Evolutionary conservation across 2,329 filamentous ascomycete genomes (phyloP).

Genomic region (Aureobasidium sp.): DNA sequence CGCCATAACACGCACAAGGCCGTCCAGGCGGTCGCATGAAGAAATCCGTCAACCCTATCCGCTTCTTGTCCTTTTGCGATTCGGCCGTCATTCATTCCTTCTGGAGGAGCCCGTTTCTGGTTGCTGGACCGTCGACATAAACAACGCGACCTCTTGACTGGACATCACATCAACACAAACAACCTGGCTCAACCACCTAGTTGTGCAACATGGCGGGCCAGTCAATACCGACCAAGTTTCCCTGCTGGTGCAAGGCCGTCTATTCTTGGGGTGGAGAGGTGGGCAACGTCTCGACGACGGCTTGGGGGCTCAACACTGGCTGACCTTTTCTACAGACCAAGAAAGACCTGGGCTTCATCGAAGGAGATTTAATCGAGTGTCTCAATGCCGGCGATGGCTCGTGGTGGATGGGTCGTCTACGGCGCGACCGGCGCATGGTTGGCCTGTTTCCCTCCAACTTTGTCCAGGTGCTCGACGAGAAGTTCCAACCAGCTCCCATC

Average conservation of each 20-base stretch:
- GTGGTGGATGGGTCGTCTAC: conserved; percentile 95
- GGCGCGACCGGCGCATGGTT: conserved; percentile 80
- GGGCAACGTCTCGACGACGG: neutral
- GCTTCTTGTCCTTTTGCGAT: neutral
- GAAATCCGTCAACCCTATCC: neutral
- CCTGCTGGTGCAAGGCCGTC: conserved; percentile 34
- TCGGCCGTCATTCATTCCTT: neutral
- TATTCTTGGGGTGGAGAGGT: conserved; percentile 34
- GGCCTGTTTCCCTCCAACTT: conserved; percentile 97
- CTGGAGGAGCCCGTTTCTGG: neutral
- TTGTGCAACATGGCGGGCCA: conserved; percentile 16
- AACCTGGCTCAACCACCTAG: neutral
- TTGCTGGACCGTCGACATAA: neutral
- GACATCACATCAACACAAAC: neutral
- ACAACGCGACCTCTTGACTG: neutral
- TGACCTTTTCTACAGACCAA: conserved; percentile 51
- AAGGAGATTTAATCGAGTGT: conserved; percentile 96
- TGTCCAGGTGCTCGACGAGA: conserved; percentile 77
- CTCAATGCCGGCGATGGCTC: conserved; percentile 94
- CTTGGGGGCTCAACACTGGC: neutral
- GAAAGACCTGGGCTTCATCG: conserved; percentile 90
- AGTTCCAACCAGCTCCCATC: conserved; percentile 62
- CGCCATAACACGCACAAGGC: neutral
- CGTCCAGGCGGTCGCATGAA: conserved; percentile 1
- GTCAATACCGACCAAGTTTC: conserved; percentile 27